phyloP scores from a whole-genome alignment of 306 rosid genomes.

The Morella rubra region DNA sequence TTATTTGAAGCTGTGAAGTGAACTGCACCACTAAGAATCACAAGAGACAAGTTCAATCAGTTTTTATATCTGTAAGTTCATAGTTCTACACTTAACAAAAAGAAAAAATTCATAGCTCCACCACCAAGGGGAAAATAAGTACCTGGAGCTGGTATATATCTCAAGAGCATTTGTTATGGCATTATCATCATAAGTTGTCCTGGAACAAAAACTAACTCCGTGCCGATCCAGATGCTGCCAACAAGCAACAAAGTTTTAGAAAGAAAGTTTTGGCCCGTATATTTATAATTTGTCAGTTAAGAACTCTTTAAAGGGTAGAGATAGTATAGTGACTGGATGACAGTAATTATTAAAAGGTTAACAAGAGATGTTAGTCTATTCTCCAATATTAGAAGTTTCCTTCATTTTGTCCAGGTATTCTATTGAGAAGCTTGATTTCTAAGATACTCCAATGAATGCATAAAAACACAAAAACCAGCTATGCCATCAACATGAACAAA shows the following conservation, averaged over 20 bases:
- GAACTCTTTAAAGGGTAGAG: background rate
- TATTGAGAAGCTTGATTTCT: background rate
- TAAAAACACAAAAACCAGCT: background rate
- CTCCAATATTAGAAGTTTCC: background rate
- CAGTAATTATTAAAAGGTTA: background rate
- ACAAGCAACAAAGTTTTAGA: slow-evolving; percentile 9
- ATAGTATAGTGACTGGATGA: background rate
- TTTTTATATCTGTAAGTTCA: background rate
- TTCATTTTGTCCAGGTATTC: background rate
- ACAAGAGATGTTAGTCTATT: background rate
- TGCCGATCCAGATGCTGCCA: slow-evolving; percentile 80
- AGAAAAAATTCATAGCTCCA: background rate
- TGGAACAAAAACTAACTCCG: slow-evolving; percentile 80
- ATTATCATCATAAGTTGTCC: slow-evolving; percentile 79
- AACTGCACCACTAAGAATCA: slow-evolving; percentile 65
- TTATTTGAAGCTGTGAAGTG: slow-evolving; percentile 91
- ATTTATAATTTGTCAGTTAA: background rate
- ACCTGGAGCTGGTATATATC: slow-evolving; percentile 77
- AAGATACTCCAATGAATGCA: background rate
- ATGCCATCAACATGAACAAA: background rate
- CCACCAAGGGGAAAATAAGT: slow-evolving; percentile 8
- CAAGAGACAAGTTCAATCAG: slow-evolving; percentile 5
- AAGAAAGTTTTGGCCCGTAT: background rate
- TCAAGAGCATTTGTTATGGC: slow-evolving; percentile 88
- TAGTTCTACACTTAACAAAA: no score